phyloP scores from a whole-genome alignment of 768 basidiomycete genomes.

The Exidia glandulosa region DNA sequence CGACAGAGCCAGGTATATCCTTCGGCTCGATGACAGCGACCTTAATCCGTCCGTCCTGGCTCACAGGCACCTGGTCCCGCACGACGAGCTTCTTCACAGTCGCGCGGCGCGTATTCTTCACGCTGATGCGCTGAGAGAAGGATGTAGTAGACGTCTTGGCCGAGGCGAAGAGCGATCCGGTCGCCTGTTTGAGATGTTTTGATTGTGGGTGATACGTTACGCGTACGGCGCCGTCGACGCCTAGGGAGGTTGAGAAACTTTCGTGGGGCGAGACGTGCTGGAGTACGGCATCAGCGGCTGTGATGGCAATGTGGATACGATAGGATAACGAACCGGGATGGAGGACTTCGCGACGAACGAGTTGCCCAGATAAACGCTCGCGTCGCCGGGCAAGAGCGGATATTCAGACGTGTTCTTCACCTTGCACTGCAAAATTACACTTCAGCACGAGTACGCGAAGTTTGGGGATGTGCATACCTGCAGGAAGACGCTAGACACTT shows the following conservation, averaged over 20 bases:
- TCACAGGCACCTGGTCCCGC: constrained; percentile 10
- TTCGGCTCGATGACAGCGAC: constrained; percentile 10
- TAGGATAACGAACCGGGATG: no score
- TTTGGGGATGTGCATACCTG: constrained; percentile 28
- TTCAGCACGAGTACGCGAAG: no score
- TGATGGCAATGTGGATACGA: no score
- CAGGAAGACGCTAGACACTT: constrained; percentile 38
- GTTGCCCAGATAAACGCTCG: constrained; percentile 46
- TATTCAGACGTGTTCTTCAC: constrained; percentile 51
- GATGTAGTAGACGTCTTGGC: constrained; percentile 3
- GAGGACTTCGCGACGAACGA: constrained; percentile 40
- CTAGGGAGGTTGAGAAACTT: constrained; percentile 44
- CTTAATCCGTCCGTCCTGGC: constrained; percentile 9
- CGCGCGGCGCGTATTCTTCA: constrained; percentile 9
- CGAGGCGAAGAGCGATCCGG: constrained; percentile 1
- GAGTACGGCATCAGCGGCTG: not conserved
- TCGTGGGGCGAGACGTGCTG: constrained; percentile 42
- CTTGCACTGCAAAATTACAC: constrained; percentile 29
- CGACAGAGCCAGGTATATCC: constrained; percentile 18
- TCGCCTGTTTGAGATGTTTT: constrained; percentile 4
- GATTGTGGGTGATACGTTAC: constrained; percentile 22
- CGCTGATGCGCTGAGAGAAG: constrained; percentile 7
- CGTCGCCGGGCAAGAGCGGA: constrained; percentile 40
- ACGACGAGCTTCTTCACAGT: constrained; percentile 8
- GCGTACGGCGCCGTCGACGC: constrained; percentile 23